These are phyloP conservation scores for Chlorella sp. DNA, from an alignment of 139 green algal species.

Conservation along the genomic window DNA sequence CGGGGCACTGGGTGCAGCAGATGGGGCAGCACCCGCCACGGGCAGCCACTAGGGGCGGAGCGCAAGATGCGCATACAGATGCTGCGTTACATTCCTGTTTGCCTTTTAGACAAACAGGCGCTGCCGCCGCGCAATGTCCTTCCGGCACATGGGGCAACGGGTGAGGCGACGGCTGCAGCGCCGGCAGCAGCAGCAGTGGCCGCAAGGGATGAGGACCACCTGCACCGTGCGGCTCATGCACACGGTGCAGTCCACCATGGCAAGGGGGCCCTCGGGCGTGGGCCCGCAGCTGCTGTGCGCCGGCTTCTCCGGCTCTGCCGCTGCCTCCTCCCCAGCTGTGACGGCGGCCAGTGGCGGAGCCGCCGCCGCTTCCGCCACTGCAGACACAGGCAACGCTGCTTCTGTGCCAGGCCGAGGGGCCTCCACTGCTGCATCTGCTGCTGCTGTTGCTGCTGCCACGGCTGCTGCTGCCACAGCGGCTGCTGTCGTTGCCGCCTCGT, in stretches of 20 bases:
- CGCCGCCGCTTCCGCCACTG: not conserved
- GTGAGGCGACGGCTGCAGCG: conserved; percentile 71
- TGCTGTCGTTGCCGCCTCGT: not conserved
- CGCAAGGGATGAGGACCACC: conserved; percentile 81
- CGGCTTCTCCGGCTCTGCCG: conserved; percentile 13
- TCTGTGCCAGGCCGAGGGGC: not conserved
- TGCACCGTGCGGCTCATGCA: conserved; percentile 74
- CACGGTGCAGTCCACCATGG: conserved; percentile 59
- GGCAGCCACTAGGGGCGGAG: too few species aligned
- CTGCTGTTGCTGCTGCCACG: not conserved
- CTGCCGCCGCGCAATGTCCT: conserved; percentile 76
- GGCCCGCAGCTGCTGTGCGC: not conserved
- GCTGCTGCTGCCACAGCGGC: not conserved
- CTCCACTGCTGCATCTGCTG: not conserved
- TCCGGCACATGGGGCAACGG: conserved; percentile 81
- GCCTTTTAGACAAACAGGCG: conserved; percentile 66
- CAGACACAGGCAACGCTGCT: not conserved
- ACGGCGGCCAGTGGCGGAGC: not conserved
- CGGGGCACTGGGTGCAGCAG: not conserved
- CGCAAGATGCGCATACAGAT: too few species aligned
- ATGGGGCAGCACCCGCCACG: not conserved
- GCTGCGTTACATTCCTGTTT: too few species aligned
- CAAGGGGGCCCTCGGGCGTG: conserved; percentile 14
- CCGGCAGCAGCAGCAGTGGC: conserved; percentile 81
- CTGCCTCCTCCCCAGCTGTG: not conserved